Evolutionary conservation across 2,329 filamentous ascomycete genomes (phyloP).

Genomic region (Gyromitra esculenta): DNA sequence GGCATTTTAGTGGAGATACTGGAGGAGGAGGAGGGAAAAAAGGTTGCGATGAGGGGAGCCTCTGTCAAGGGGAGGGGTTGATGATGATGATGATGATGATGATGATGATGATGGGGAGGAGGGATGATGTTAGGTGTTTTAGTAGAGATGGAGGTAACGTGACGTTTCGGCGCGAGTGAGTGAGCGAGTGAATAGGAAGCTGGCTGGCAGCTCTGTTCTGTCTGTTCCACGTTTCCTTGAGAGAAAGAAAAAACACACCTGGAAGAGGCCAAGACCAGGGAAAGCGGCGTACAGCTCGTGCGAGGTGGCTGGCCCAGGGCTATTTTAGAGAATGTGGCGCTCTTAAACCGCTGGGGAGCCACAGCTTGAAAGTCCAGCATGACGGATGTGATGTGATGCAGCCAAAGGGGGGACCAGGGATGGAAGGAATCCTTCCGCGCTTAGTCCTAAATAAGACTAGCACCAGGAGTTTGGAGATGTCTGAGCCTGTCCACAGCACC

Average conservation of each 20-base stretch:
- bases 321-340: conserved; percentile 19
- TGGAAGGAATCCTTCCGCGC: conserved; percentile 24
- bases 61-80: conserved; percentile 41
- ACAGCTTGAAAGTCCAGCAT: conserved; percentile 15
- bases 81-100: neutral
- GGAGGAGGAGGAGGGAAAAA: conserved; percentile 2
- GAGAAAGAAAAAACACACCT: neutral
- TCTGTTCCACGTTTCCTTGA: conserved; percentile 21
- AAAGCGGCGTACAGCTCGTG: conserved; percentile 4
- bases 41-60: neutral
- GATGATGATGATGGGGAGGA: conserved; percentile 16
- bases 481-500: conserved; percentile 22
- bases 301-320: conserved; percentile 19
- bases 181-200: conserved; percentile 28
- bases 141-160: conserved; percentile 33
- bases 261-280: neutral
- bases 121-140: conserved; percentile 49
- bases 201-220: neutral
- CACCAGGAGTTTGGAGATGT: conserved; percentile 34
- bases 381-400: conserved; percentile 34
- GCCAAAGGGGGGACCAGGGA: conserved; percentile 43
- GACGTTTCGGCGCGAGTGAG: neutral
- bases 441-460: conserved; percentile 35
- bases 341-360: conserved; percentile 6
- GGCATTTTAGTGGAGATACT: conserved; percentile 68